Base-by-base conservation (phyloP, 1,284 basidiomycete genomes). In the Stereum hirsutum region DNA sequence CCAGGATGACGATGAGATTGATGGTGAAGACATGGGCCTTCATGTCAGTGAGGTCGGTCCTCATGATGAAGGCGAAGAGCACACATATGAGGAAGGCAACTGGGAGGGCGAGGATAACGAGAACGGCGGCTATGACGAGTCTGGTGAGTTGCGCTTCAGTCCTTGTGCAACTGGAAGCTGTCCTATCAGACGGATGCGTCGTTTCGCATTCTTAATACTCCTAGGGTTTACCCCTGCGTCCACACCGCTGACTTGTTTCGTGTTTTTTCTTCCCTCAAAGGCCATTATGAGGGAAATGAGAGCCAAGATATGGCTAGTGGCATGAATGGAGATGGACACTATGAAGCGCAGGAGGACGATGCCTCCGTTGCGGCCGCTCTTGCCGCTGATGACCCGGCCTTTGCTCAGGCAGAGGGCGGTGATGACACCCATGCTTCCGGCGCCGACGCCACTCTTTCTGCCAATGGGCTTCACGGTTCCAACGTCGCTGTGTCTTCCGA, bases 201-300 rank as follows among this genome's bases (percentile, higher is more conserved):
- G 44, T 37, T 41, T 44, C 45, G 42, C 46, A 34, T 32, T 27
- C 32, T 42, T 32, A 39, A 38, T 33, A 40, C 40, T 19, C 36
- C 31, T 37, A n/a, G 42, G 26, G 49, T 39, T 35, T 38, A 44
- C 45, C 44, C 50, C 48, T 51, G 55, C 54, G 49, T 67, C 65
- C 72, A 69, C 70, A 66, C 65, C 61, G 66, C 78, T 80, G 61
- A 81, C 72, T 57, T 63, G 53, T 54, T 57, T n/a, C n/a, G n/a
- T n/a, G n/a, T n/a, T n/a, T n/a, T n/a, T n/a, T n/a, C n/a, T n/a
- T n/a, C n/a, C n/a, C n/a, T n/a, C n/a, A n/a, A n/a, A n/a, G n/a
- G n/a, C n/a, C n/a, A n/a, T n/a, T n/a, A n/a, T n/a, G n/a, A n/a
- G n/a, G n/a, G n/a, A n/a, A n/a, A n/a, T n/a, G n/a, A n/a, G n/a